Evolutionary conservation across 306 rosid genomes (phyloP), one percentile per base, ranked within the genome.

Genomic region (Castanea mollissima): DNA sequence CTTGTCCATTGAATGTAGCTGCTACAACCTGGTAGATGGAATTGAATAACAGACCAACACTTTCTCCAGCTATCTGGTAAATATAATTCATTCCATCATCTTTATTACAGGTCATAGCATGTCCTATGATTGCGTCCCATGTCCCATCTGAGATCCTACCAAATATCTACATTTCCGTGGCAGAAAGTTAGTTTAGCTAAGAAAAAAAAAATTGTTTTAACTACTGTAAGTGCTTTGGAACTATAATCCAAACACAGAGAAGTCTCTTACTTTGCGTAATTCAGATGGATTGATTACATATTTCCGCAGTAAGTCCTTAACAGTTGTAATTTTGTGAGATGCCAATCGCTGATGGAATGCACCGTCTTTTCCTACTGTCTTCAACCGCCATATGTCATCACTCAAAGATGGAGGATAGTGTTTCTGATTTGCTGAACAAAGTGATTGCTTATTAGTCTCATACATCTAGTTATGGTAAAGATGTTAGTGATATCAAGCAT

Each of bases 351-450:
- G 68, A 69, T 81, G 88, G 69, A 63, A 14, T 32, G 12, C 6
- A 5, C 97, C 96, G 1, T 74, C 84, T 77, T 82, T 87, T 1
- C 86, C 81, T 41, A 93, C 89, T 73, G n/a, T 83, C 82, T 64
- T 77, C 87, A 93, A 84, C 52, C 96, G 92, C 92, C 91, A 93
- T 25, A 88, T 4, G 23, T 87, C 85, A 49, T 92, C 97, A 0
- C 73, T 25, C 85, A 86, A 82, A 18, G 1, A 32, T 35, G 97
- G 96, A 68, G 92, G 94, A 76, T 74, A 19, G 75, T 87, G 91
- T 29, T 93, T 93, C 87, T 69, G 76, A 75, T 88, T 82, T 35
- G 35, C 97, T 93, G 85, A 35, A 86, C 74, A 5, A 73, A 83
- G 52, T 34, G 79, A 78, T 76, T 14, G 6, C 52, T 12, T 32